phyloP scores from a whole-genome alignment of 2,329 filamentous ascomycete genomes.

The Pseudogymnoascus sp. region DNA sequence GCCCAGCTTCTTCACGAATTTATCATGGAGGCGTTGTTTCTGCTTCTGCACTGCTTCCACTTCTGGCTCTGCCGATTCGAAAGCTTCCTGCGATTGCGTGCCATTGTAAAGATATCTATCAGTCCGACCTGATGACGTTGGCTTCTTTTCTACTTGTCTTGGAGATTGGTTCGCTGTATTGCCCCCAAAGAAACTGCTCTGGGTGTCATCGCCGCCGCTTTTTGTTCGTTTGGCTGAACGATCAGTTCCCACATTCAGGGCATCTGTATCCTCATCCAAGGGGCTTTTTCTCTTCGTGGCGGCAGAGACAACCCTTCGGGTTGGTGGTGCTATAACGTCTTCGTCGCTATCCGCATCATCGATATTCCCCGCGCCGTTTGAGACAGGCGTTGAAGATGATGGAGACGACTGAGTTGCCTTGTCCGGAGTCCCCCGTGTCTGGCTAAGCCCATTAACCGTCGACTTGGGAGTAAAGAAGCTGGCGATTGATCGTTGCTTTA shows the following conservation, averaged over 20 bases:
- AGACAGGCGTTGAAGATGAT: conserved; percentile 17
- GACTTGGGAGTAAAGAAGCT: conserved; percentile 69
- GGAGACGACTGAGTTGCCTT: conserved; percentile 31
- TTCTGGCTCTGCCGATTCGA: conserved; percentile 36
- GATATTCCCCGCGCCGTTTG: conserved; percentile 15
- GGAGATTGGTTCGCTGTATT: conserved; percentile 29
- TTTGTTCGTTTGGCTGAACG: conserved; percentile 40
- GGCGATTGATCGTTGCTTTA: conserved; percentile 72
- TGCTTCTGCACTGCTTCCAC: conserved; percentile 46
- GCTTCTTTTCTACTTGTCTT: conserved; percentile 17
- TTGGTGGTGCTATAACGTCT: conserved; percentile 16
- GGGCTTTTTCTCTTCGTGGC: conserved; percentile 42
- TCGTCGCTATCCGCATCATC: conserved; percentile 27
- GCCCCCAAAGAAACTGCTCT: conserved; percentile 35
- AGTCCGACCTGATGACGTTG: conserved; percentile 36
- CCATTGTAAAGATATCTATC: conserved; percentile 45
- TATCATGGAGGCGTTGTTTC: conserved; percentile 68
- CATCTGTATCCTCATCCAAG: conserved; percentile 40
- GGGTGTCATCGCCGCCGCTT: conserved; percentile 33
- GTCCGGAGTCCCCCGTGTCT: conserved; percentile 18
- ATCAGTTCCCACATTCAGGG: conserved; percentile 33
- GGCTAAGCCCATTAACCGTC: conserved; percentile 38
- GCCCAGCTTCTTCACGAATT: conserved; percentile 86
- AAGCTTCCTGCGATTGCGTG: conserved; percentile 23
- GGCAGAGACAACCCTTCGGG: conserved; percentile 15